Conservation (phyloP, 2,329 filamentous ascomycete species). For the Cytospora piceicola region DNA sequence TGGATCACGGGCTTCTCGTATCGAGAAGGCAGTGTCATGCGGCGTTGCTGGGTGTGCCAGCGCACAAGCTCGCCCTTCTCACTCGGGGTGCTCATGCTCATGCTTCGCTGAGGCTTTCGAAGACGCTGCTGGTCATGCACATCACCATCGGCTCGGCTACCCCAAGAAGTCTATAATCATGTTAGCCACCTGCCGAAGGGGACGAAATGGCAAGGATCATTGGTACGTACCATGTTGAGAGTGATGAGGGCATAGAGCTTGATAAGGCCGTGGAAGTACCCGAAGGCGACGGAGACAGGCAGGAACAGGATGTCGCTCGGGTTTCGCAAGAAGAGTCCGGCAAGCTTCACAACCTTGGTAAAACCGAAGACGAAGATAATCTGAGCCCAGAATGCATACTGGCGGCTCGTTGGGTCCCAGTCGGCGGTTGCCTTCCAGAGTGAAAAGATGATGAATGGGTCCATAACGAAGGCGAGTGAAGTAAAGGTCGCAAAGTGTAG, state of each 20-base stretch:
- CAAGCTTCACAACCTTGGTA: constrained; percentile 88
- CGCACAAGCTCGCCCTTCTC: constrained; percentile 49
- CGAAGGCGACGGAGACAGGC: constrained; percentile 85
- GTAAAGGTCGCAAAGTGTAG: constrained; percentile 92
- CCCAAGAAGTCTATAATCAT: constrained; percentile 80
- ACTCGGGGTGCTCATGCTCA: constrained; percentile 49
- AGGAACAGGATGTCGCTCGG: constrained; percentile 80
- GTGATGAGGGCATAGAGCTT: constrained; percentile 88
- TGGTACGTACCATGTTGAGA: constrained; percentile 72
- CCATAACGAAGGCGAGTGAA: constrained; percentile 79
- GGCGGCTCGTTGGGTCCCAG: constrained; percentile 59
- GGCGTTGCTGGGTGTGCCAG: constrained; percentile 49
- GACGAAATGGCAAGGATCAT: not conserved
- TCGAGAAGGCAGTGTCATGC: constrained; percentile 38
- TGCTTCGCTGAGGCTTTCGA: constrained; percentile 50
- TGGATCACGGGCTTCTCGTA: constrained; percentile 31
- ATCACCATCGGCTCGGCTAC: constrained; percentile 89
- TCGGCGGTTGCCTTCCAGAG: constrained; percentile 70
- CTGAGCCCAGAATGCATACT: constrained; percentile 63
- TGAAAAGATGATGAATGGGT: constrained; percentile 71
- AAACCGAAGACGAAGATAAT: constrained; percentile 76
- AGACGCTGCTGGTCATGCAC: constrained; percentile 76
- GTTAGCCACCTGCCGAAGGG: constrained; percentile 21
- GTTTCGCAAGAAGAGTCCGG: constrained; percentile 84
- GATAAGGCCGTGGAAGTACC: constrained; percentile 90